Conservation (phyloP, 192 early-diverging fungal genomes). For the Funneliformis mosseae region DNA sequence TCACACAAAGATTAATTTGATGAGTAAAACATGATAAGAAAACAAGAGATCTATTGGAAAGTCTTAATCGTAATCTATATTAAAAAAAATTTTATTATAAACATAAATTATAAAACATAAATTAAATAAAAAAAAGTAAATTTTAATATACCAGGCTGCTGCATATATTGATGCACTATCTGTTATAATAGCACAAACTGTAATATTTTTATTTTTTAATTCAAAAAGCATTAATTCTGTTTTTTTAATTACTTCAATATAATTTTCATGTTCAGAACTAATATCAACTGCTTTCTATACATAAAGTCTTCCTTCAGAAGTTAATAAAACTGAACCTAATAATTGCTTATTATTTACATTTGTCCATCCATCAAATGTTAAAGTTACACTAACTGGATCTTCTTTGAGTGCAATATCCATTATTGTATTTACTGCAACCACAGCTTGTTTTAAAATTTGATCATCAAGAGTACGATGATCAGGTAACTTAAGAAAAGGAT, state of each 20-base stretch:
- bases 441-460: slow-evolving; percentile 1
- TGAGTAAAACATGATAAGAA: too few relatives aligned
- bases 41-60: too few relatives aligned
- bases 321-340: not conserved
- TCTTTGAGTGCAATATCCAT: not conserved
- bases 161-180: slow-evolving; percentile 7
- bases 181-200: not conserved
- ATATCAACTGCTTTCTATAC: slow-evolving; percentile 12
- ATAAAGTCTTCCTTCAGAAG: not conserved
- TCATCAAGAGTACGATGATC: not conserved
- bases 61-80: too few relatives aligned
- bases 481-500: not conserved
- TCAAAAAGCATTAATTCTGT: not conserved
- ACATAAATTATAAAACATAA: too few relatives aligned
- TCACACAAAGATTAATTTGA: too few relatives aligned
- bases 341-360: slow-evolving; percentile 15
- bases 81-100: too few relatives aligned
- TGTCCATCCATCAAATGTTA: slow-evolving; percentile 4
- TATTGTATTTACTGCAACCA: not conserved
- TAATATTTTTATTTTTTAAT: not conserved
- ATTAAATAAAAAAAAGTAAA: not conserved
- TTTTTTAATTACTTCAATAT: not conserved
- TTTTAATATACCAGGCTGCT: not conserved
- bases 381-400: slow-evolving; percentile 4
- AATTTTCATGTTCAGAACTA: not conserved